phyloP scores from a whole-genome alignment of 345 rosid species.

The Eucalyptus sp. region DNA sequence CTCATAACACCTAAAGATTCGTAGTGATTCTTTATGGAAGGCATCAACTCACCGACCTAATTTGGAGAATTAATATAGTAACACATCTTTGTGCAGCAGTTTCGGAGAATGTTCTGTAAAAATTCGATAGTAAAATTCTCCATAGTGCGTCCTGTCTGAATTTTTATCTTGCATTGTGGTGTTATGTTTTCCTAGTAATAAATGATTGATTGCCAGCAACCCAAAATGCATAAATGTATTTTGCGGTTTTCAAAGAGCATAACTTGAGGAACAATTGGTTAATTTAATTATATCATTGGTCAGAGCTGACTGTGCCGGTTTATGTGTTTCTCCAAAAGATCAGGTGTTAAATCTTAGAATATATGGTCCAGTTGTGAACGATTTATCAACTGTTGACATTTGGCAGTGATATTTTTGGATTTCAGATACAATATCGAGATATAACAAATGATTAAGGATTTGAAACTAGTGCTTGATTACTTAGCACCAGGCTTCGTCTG shows the following conservation, averaged over 20 bases:
- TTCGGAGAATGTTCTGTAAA: neutral
- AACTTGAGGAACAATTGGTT: neutral
- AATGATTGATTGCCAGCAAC: neutral
- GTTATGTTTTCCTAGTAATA: neutral
- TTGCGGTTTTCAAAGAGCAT: neutral
- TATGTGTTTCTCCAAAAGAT: neutral
- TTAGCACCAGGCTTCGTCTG: neutral
- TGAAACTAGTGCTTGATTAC: neutral
- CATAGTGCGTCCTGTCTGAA: neutral
- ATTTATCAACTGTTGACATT: neutral
- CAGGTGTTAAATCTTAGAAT: neutral
- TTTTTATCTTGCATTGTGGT: neutral
- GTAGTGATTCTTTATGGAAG: neutral
- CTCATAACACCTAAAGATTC: neutral
- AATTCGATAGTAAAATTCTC: neutral
- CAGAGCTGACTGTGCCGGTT: neutral
- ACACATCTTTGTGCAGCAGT: neutral
- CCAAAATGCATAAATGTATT: neutral
- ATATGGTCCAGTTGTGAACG: neutral
- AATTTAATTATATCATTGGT: neutral
- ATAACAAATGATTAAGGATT: neutral
- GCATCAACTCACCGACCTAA: neutral
- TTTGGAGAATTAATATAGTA: neutral
- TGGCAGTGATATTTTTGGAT: neutral
- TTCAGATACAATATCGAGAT: neutral